Evolutionary conservation across 2,329 filamentous ascomycete genomes (phyloP), one percentile per base, ranked within the genome.

Genomic region (Pseudogymnoascus sp.): DNA sequence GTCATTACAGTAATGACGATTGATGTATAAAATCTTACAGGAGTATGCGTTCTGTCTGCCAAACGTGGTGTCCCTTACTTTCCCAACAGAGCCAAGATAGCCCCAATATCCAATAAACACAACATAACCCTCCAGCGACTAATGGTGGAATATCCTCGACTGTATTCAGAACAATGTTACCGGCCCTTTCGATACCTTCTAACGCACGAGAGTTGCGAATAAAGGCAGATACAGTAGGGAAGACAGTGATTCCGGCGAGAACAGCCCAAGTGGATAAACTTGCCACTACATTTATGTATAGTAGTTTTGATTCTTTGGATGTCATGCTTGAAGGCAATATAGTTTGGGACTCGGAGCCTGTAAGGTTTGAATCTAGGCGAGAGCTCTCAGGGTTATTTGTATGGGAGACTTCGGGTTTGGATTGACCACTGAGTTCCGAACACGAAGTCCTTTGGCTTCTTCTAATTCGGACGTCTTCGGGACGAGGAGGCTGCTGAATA

Each of bases 201-300:
- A 64, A 33, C n/a, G 62, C 61, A 58, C 40, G 12, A 65, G 39
- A 2, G 25, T 61, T 8, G 58, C 60, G 63, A 60, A 59, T 59
- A 9, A 55, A 66, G 62, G 69, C 69, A 65, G 69, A 72, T 13
- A 69, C 69, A 2, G 67, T 67, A 0, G 70, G 70, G 63, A 71
- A 67, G 45, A 71, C 67, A 1, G 71, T 59, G 61, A 70, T 70
- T 29, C 69, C 69, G 1, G 70, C 70, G 9, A 72, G 64, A 3
- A 71, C 64, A 35, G 70, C 65, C 60, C 63, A 61, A 18, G 67
- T 71, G 48, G 68, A 70, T 59, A 70, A 68, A 18, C 65, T 59
- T 3, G 67, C 66, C 36, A 70, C 63, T 36, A 72, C 70, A 42
- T 69, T 71, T 5, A 37, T 37, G 36, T 37, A 37, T 15, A 37